Base-by-base conservation (phyloP, 768 basidiomycete species). In the Termitomyces sp. region DNA sequence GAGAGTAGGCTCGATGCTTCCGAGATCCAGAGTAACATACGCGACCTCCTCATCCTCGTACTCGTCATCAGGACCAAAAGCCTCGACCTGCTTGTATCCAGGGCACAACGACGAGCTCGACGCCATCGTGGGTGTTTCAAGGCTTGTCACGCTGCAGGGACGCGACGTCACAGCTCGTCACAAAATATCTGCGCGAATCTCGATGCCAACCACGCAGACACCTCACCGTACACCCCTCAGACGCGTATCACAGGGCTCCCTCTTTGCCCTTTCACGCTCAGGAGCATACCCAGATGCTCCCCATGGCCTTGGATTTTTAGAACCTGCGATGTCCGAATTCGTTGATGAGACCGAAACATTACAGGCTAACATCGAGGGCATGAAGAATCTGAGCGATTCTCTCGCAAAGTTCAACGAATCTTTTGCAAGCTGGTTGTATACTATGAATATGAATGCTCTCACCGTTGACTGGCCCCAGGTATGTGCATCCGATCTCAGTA, bases 401-500 rank as follows among this genome's bases (percentile, higher is more conserved):
- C 79, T 98, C 53, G 82, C 83, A 14, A 86, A 84, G 5, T 96
- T 96, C 78, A 97, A 97, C 69, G 95, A 98, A 72, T 85, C 86
- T 14, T 96, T 98, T 67, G 90, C 95, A 14, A 93, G 91, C 68
- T 95, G 87, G 82, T 72, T 96, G 12, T 95, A 95, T 69, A 85
- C 88, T 24, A 87, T 95, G 85, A 89, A 92, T 68, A 96, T 98
- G 93, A 94, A 95, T 68, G 86, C 93, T 2, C 81, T 96, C 56
- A 94, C 93, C n/a, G 87, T 87, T 0, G 95, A 97, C 68, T 97
- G 93, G 93, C 85, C 84, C 0, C 89, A 95, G 80, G 93, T 88
- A 60, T 57, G 79, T 60, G 2, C 9, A 18, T 64, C 18, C 30
- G 33, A 33, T 26, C 47, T 14, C 2, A 34, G 14, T 26, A n/a